Percentiles rank a stretch among this genome's conserved stretches.
These are phyloP conservation scores for Leptographium wingfieldii DNA, from an alignment of 2,329 filamentous ascomycete species.

Conservation along the genomic window DNA sequence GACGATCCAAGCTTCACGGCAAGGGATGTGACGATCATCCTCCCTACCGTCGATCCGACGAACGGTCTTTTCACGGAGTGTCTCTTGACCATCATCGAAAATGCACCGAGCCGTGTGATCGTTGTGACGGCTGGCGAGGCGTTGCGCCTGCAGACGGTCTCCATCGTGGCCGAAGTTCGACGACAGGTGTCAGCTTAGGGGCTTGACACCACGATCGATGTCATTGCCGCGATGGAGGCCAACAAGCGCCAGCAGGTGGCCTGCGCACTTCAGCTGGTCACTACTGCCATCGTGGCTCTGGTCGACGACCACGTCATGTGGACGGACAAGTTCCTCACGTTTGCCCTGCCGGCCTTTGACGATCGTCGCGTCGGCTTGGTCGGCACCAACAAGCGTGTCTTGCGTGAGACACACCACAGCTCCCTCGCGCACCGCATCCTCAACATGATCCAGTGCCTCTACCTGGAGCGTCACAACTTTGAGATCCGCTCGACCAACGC, in stretches of 20 bases:
- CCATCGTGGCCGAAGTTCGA: conserved; percentile 1
- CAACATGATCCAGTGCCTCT: conserved; percentile 46
- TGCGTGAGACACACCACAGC: conserved; percentile 19
- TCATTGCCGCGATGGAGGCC: conserved; percentile 20
- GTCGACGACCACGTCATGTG: conserved; percentile 43
- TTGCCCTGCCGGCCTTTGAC: conserved; percentile 28
- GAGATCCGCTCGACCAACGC: conserved; percentile 43
- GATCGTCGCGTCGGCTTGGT: conserved; percentile 37
- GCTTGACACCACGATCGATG: conserved; percentile 13
- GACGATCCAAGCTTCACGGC: conserved; percentile 18
- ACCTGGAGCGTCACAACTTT: conserved; percentile 50
- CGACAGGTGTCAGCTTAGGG: background rate
- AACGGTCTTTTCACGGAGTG: conserved; percentile 28
- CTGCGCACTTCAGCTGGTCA: conserved; percentile 23
- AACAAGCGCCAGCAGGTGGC: conserved; percentile 38
- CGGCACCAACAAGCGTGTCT: conserved; percentile 42
- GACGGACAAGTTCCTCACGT: conserved; percentile 26
- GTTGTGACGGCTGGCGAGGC: conserved; percentile 31
- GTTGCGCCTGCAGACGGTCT: conserved; percentile 13
- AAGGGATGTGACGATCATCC: conserved; percentile 34
- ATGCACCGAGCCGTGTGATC: conserved; percentile 25
- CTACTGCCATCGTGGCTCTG: conserved; percentile 30
- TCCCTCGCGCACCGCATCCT: conserved; percentile 23
- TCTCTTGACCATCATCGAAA: conserved; percentile 23
- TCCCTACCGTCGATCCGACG: conserved; percentile 36